phyloP scores from a whole-genome alignment of 2,329 filamentous ascomycete species.

The Aspergillus ibericus region DNA sequence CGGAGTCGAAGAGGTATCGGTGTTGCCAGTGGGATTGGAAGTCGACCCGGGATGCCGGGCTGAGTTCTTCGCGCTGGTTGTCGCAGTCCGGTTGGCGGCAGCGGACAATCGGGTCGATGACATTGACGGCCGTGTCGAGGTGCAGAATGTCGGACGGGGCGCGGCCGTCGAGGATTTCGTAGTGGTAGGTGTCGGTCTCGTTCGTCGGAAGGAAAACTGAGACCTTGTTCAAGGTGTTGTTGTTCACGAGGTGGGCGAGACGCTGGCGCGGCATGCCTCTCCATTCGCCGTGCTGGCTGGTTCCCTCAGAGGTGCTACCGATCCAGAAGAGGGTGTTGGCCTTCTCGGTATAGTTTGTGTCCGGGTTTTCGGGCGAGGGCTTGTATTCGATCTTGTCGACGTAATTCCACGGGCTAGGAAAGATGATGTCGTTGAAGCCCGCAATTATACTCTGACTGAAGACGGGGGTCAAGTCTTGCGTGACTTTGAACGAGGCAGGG shows the following conservation, averaged over 20 bases:
- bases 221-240: conserved; percentile 52
- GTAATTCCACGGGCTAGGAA: conserved; percentile 66
- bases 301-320: conserved; percentile 62
- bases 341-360: conserved; percentile 61
- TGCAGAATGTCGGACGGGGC: conserved; percentile 44
- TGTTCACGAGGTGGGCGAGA: conserved; percentile 67
- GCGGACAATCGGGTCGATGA: conserved; percentile 60
- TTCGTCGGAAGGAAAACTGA: conserved; percentile 58
- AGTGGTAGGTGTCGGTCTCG: conserved; percentile 50
- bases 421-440: conserved; percentile 74
- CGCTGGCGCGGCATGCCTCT: conserved; percentile 69
- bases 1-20: conserved; percentile 70
- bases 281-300: conserved; percentile 57
- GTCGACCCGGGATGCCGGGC: conserved; percentile 45
- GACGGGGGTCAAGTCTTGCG: conserved; percentile 67
- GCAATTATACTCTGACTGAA: conserved; percentile 74
- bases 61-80: conserved; percentile 55
- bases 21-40: conserved; percentile 63
- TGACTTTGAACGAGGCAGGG: conserved; percentile 61
- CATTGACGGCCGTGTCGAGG: conserved; percentile 60
- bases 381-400: conserved; percentile 57
- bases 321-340: conserved; percentile 71
- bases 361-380: conserved; percentile 53
- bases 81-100: conserved; percentile 53
- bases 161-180: conserved; percentile 53